These are phyloP conservation scores for Mycocentrospora acerina DNA, from an alignment of 2,329 filamentous ascomycete genomes.

Conservation along the genomic window DNA sequence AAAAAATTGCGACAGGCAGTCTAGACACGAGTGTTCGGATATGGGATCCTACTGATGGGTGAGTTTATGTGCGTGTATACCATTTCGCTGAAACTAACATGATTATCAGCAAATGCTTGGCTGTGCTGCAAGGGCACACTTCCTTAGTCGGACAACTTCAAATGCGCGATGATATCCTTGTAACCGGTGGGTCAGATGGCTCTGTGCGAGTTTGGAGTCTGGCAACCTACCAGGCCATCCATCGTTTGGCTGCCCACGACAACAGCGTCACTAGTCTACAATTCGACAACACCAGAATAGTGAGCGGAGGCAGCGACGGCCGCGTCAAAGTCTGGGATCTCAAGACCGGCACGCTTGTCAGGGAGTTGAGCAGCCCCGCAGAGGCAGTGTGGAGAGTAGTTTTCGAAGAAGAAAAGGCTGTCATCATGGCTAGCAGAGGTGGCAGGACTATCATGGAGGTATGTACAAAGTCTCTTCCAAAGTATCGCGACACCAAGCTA, in stretches of 20 bases:
- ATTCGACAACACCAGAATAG: slow-evolving; percentile 93
- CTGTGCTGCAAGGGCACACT: slow-evolving; percentile 93
- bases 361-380: slow-evolving; percentile 86
- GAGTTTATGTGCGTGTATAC: slow-evolving; percentile 43
- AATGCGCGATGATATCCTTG: slow-evolving; percentile 90
- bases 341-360: slow-evolving; percentile 84
- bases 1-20: slow-evolving; percentile 89
- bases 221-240: slow-evolving; percentile 85
- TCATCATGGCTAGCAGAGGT: slow-evolving; percentile 85
- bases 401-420: slow-evolving; percentile 97
- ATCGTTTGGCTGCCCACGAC: slow-evolving; percentile 92
- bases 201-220: slow-evolving; percentile 96
- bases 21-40: slow-evolving; percentile 95
- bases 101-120: slow-evolving; percentile 65
- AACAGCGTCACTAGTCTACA: slow-evolving; percentile 98
- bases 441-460: slow-evolving; percentile 97
- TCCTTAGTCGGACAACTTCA: slow-evolving; percentile 95
- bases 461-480: slow-evolving; percentile 38
- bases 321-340: slow-evolving; percentile 98
- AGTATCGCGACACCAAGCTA: slow-evolving; percentile 3
- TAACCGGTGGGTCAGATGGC: slow-evolving; percentile 94
- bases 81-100: slow-evolving; percentile 12
- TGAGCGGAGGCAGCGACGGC: slow-evolving; percentile 95
- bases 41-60: slow-evolving; percentile 90
- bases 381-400: slow-evolving; percentile 98